Conservation (phyloP, 2,329 filamentous ascomycete genomes). For the Colletotrichum sp. region DNA sequence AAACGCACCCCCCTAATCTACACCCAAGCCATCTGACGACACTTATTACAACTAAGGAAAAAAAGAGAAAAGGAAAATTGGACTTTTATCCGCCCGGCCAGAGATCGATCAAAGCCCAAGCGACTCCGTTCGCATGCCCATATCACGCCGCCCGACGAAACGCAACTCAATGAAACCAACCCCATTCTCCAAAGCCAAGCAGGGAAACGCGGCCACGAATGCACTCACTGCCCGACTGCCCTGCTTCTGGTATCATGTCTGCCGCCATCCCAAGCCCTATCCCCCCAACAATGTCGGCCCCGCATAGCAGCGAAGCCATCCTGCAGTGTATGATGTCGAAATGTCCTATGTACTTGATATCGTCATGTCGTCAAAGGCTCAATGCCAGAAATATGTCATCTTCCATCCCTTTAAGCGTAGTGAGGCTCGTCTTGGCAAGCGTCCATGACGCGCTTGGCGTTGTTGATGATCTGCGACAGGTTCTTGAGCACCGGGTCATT, state of each 20-base stretch:
- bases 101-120: slow-evolving; percentile 1
- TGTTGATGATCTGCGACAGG: slow-evolving; percentile 47
- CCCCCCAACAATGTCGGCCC: background rate
- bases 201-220: slow-evolving; percentile 15
- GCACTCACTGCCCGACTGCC: slow-evolving; percentile 3
- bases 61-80: background rate
- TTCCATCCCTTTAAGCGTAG: slow-evolving; percentile 7
- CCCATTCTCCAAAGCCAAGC: slow-evolving; percentile 15
- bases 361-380: slow-evolving; percentile 17
- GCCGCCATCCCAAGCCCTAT: background rate
- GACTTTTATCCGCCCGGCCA: slow-evolving; percentile 5
- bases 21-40: background rate
- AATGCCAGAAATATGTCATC: background rate
- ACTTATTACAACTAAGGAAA: background rate
- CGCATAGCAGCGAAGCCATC: background rate
- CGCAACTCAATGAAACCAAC: slow-evolving; percentile 1
- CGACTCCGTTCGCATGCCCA: slow-evolving; percentile 15
- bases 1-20: background rate
- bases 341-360: slow-evolving; percentile 24
- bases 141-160: slow-evolving; percentile 6
- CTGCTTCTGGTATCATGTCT: background rate
- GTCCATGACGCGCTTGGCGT: slow-evolving; percentile 36
- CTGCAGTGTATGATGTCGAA: slow-evolving; percentile 18
- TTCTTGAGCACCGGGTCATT: slow-evolving; percentile 53
- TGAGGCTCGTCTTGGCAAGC: slow-evolving; percentile 16